Evolutionary conservation across 2,329 filamentous ascomycete species (phyloP).

Genomic region (Fusarium decemcellulare): DNA sequence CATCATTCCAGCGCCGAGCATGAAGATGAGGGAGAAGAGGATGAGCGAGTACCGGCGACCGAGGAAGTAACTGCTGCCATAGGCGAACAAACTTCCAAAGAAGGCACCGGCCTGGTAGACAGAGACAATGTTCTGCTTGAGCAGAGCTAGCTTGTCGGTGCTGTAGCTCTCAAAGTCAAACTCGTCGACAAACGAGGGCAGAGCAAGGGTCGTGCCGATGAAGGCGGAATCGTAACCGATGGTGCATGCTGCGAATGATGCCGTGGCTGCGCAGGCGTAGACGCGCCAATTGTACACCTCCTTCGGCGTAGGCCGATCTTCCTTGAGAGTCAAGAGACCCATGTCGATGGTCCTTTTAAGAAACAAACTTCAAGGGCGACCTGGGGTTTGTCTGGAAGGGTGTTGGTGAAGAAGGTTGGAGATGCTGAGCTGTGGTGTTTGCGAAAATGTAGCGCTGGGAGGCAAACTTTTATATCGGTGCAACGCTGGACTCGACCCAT

Average conservation of each 20-base stretch:
- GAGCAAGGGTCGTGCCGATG: conserved; percentile 81
- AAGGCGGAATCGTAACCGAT: conserved; percentile 80
- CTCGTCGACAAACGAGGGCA: conserved; percentile 78
- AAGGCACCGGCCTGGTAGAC: conserved; percentile 88
- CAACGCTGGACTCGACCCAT: conserved; percentile 21
- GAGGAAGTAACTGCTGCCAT: conserved; percentile 74
- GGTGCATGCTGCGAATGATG: conserved; percentile 70
- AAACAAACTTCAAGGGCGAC: conserved; percentile 5
- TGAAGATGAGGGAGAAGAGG: conserved; percentile 74
- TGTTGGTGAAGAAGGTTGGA: conserved; percentile 17
- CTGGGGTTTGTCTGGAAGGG: neutral
- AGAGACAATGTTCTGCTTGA: conserved; percentile 83
- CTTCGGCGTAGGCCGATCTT: conserved; percentile 70
- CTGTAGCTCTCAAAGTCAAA: conserved; percentile 73
- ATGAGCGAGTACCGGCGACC: conserved; percentile 77
- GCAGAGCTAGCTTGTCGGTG: conserved; percentile 64
- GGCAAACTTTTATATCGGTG: conserved; percentile 42
- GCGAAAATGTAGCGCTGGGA: conserved; percentile 22
- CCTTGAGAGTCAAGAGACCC: conserved; percentile 65
- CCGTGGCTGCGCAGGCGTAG: conserved; percentile 67
- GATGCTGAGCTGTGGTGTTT: conserved; percentile 27
- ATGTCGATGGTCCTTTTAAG: conserved; percentile 45
- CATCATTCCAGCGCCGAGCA: conserved; percentile 80
- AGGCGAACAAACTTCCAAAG: conserved; percentile 82
- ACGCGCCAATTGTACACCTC: conserved; percentile 74